A percentile compares a stretch with the other conserved stretches of the same genome.
phyloP scores from a whole-genome alignment of 768 basidiomycete genomes.

The Candolleomyces eurysporus region DNA sequence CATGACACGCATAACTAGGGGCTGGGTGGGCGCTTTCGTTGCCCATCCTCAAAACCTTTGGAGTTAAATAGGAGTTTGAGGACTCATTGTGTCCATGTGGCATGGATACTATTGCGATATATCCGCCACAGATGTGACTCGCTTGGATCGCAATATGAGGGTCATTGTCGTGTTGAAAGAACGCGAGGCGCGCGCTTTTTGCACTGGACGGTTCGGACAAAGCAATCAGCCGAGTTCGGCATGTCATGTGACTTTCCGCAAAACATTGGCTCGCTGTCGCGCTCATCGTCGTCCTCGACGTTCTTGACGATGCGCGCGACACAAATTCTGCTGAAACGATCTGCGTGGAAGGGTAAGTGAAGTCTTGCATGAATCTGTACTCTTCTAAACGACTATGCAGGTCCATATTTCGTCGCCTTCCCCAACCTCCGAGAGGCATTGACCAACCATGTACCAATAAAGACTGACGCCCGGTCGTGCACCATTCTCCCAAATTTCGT shows the following conservation, averaged over 20 bases:
- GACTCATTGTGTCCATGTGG: too few species aligned
- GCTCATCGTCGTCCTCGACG: not conserved
- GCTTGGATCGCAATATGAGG: too few species aligned
- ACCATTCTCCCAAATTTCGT: conserved; percentile 96
- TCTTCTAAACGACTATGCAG: conserved; percentile 38
- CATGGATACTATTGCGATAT: too few species aligned
- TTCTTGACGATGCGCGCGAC: conserved; percentile 57
- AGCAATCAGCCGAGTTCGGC: not conserved
- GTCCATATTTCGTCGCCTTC: conserved; percentile 93
- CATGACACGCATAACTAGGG: too few species aligned
- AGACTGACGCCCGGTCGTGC: conserved; percentile 84
- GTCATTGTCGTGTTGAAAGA: not conserved
- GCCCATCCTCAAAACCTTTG: too few species aligned
- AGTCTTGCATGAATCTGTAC: not conserved
- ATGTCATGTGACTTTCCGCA: not conserved
- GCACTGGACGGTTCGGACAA: not conserved
- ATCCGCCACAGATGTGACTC: too few species aligned
- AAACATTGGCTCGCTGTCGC: not conserved
- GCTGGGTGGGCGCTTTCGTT: too few species aligned
- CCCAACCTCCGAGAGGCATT: conserved; percentile 82
- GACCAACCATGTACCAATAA: conserved; percentile 79
- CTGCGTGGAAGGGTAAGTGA: conserved; percentile 78
- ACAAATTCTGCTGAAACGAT: conserved; percentile 56
- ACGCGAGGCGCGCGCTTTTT: not conserved
- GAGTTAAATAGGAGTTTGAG: too few species aligned